Evolutionary conservation across 1,139 yeast species (phyloP), one percentile per base, ranked within the genome.

Genomic region (Pichia sp.): DNA sequence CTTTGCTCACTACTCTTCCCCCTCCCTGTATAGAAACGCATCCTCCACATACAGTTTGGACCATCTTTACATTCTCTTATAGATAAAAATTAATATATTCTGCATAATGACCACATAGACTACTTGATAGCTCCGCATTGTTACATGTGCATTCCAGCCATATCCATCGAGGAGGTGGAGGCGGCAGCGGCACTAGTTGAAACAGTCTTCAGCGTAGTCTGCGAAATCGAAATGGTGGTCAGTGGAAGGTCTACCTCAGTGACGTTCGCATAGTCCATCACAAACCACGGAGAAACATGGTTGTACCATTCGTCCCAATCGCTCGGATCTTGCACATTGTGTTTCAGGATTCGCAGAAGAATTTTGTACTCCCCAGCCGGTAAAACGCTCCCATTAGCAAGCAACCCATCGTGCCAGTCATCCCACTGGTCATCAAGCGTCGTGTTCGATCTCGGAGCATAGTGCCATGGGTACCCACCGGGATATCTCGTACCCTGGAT

Each of bases 221-320:
- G 48, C 13, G 29, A 29, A 11, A 45, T 15, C 13, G 15, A 30
- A 23, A 47, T 31, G 16, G 50, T 47, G 6, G 50, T 32, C 8
- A 11, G 19, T 47, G 50, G 43, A n/a, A 47, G 40, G 13, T 47
- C 50, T 19, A 47, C 44, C 16, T 47, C 51, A 15, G 47, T 49
- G 19, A 49, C 45, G 30, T 49, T 49, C 11, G n/a, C 47, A 34
- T 47, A 47, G 16, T 38, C 15, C 13, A 38, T 32, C n/a, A 19
- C 42, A 23, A 51, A 51, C 54, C 54, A 51, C 19, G 54, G 54
- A 7, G 54, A 51, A 41, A 47, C 34, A 30, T 51, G 54, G 26
- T 47, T 31, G 23, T 23, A 51, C 54, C 54, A 51, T 4, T 30
- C 23, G 29, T 51, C 50, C 46, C 47, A 51, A 26, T 51, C 32